These are phyloP conservation scores for Xylaria digitata DNA, from an alignment of 2,329 filamentous ascomycete species.

Conservation along the genomic window DNA sequence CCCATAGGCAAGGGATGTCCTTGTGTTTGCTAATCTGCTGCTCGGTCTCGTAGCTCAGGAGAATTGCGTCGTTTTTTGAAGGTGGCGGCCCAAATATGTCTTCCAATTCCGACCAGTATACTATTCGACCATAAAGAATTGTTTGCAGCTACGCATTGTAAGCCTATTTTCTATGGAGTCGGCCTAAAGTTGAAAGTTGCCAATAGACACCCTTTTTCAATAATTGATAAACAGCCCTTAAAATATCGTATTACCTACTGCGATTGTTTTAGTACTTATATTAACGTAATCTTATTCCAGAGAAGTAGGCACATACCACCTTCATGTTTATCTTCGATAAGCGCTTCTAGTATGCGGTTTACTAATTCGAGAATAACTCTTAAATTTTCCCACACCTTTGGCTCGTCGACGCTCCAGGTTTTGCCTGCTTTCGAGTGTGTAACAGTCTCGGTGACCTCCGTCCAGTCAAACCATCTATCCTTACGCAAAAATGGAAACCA, in stretches of 20 bases:
- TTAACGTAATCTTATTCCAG: neutral
- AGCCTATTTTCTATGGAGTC: neutral
- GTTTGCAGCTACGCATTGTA: conserved; percentile 5
- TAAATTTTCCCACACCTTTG: neutral
- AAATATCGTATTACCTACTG: conserved; percentile 11
- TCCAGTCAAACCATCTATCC: conserved; percentile 26
- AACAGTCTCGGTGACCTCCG: neutral
- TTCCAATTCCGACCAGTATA: conserved; percentile 1
- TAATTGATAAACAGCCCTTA: neutral
- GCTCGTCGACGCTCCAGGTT: conserved; percentile 28
- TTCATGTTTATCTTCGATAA: conserved; percentile 13
- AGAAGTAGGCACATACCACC: conserved; percentile 9
- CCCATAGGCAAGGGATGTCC: neutral
- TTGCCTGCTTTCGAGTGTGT: neutral
- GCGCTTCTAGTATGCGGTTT: conserved; percentile 6
- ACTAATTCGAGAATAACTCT: conserved; percentile 6
- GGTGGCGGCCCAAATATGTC: conserved; percentile 12
- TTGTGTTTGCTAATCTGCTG: neutral
- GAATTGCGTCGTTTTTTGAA: neutral
- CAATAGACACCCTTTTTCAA: neutral
- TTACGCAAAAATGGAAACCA: conserved; percentile 24
- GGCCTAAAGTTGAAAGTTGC: neutral
- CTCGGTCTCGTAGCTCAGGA: neutral
- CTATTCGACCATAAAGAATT: conserved; percentile 19
- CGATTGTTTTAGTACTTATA: neutral